Conservation (phyloP, 192 early-diverging fungal genomes). For the Podila minutissima region DNA sequence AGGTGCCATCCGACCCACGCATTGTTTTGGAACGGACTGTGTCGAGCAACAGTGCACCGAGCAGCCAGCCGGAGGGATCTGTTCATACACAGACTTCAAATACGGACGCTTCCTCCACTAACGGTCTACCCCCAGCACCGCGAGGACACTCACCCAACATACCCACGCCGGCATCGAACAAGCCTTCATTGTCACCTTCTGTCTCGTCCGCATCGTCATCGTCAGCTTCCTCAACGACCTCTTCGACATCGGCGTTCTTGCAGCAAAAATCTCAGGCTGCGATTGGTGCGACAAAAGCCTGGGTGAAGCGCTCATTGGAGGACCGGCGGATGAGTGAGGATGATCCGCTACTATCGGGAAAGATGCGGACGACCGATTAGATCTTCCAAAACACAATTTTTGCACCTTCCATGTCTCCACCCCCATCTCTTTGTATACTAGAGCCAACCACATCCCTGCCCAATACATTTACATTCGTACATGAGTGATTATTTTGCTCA, state of each 20-base stretch:
- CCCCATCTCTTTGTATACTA: too few species aligned
- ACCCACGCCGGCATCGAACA: background rate
- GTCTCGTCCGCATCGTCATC: conserved; percentile 2
- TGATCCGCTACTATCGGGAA: conserved; percentile 32
- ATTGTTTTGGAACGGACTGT: background rate
- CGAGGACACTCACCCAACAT: background rate
- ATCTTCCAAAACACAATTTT: background rate
- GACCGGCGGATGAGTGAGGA: conserved; percentile 43
- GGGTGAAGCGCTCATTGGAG: conserved; percentile 44
- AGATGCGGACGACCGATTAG: conserved; percentile 9
- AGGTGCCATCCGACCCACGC: background rate
- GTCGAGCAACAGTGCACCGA: conserved; percentile 6
- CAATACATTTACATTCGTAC: too few species aligned
- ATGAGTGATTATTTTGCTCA: too few species aligned
- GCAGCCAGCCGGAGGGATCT: background rate
- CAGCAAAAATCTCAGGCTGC: conserved; percentile 35
- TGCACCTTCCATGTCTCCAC: too few species aligned
- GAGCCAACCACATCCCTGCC: too few species aligned
- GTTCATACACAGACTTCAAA: background rate
- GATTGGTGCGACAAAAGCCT: conserved; percentile 38
- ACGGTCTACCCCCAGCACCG: background rate
- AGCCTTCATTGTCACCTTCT: background rate
- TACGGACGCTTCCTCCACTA: background rate
- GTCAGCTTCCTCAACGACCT: background rate
- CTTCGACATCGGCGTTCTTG: conserved; percentile 13